Conservation (phyloP, 2,329 filamentous ascomycete genomes). For the Apiospora phragmitis region DNA sequence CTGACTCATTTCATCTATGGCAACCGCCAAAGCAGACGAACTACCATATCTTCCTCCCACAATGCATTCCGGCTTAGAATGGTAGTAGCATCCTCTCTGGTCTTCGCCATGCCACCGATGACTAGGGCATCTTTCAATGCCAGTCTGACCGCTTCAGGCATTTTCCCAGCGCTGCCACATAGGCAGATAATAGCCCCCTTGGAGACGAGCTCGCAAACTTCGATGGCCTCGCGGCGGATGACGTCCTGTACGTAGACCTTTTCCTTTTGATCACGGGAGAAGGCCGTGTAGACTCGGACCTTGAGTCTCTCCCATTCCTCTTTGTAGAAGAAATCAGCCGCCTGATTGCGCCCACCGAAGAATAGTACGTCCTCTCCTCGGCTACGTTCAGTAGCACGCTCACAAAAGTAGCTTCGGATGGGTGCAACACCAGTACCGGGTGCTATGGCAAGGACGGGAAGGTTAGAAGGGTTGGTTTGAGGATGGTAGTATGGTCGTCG, state of each 20-base stretch:
- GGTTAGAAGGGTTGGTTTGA: not conserved
- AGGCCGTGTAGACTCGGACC: constrained; percentile 62
- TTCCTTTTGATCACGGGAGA: constrained; percentile 65
- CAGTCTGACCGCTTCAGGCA: constrained; percentile 55
- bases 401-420: constrained; percentile 76
- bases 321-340: constrained; percentile 79
- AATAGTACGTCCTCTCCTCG: constrained; percentile 57
- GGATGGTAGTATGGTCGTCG: not conserved
- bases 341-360: constrained; percentile 77
- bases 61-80: constrained; percentile 39
- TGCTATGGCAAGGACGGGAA: constrained; percentile 74
- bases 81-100: constrained; percentile 40
- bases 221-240: constrained; percentile 43
- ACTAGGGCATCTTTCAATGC: constrained; percentile 53
- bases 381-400: constrained; percentile 50
- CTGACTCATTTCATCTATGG: not conserved
- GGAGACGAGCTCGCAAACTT: constrained; percentile 39
- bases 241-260: constrained; percentile 60
- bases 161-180: constrained; percentile 58
- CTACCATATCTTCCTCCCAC: constrained; percentile 65
- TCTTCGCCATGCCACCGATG: constrained; percentile 32
- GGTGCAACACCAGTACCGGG: constrained; percentile 88
- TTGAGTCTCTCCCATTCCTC: constrained; percentile 67
- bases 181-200: constrained; percentile 49
- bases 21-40: not conserved